Evolutionary conservation across 768 basidiomycete genomes (phyloP), one percentile per base, ranked within the genome.

Genomic region (Boletus reticulatus): DNA sequence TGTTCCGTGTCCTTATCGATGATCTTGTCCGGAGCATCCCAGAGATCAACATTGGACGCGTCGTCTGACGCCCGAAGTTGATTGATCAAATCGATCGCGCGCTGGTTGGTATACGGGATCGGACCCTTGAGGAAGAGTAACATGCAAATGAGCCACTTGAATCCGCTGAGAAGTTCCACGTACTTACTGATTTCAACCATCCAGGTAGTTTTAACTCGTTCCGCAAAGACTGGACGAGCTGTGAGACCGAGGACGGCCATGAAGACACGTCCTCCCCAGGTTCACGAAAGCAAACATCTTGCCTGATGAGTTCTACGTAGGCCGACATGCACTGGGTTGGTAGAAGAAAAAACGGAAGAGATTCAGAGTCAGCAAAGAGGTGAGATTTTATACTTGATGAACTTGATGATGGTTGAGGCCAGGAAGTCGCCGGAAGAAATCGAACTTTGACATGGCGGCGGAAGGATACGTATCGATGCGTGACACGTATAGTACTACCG

Each of bases 171-270:
- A 22, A 22, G 9, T 29, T 29, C 29, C 29, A 29, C 8, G 29
- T 29, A 32, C 57, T 47, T 24, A 56, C 57, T 20, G 51, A 48
- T 39, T 32, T 42, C n/a, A 56, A 29, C 43, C 48, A 55, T 9
- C 32, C 19, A 9, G 57, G 53, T 14, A 58, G 9, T 22, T 37
- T 58, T 20, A 58, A 19, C 7, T 42, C 34, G 27, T 16, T 42
- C 12, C 22, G n/a, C 7, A 55, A 27, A 22, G 48, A 46, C 16
- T 7, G 57, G 19, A 41, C 44, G 36, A 58, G 24, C 17, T 51
- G 12, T n/a, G 36, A 36, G 36, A 51, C 20, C 5, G 17, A 22
- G 36, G 36, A 17, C 24, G 53, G 54, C 48, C 53, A 55, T 19
- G 19, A 50, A 16, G 53, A 43, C 19, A 13, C 12, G 36, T 51